phyloP scores from a whole-genome alignment of 2,329 filamentous ascomycete species.

The Fusarium transvaalense region DNA sequence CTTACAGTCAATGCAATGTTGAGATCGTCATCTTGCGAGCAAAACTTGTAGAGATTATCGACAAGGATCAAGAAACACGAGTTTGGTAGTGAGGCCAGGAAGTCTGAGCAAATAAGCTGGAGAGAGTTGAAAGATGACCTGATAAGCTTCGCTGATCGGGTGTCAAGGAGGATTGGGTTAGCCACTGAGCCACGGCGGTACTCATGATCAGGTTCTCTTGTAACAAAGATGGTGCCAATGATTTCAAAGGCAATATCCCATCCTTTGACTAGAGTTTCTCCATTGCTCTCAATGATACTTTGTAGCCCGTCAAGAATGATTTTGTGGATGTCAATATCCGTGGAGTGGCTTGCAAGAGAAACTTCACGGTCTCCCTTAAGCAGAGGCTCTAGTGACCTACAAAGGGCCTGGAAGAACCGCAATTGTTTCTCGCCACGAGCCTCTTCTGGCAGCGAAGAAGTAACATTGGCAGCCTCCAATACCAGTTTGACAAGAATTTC shows the following conservation, averaged over 20 bases:
- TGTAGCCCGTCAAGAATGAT: constrained; percentile 84
- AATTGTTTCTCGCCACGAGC: constrained; percentile 73
- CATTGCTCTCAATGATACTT: constrained; percentile 86
- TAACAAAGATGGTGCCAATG: constrained; percentile 82
- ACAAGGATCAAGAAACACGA: constrained; percentile 82
- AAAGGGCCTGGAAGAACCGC: constrained; percentile 76
- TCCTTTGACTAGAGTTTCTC: constrained; percentile 83
- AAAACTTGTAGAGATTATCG: constrained; percentile 90
- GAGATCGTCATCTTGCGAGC: constrained; percentile 88
- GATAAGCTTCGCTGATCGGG: constrained; percentile 79
- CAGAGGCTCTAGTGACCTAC: constrained; percentile 68
- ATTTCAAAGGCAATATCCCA: constrained; percentile 91
- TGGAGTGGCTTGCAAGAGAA: constrained; percentile 70
- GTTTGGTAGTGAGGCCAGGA: constrained; percentile 78
- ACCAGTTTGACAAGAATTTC: constrained; percentile 72
- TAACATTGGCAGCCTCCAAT: constrained; percentile 69
- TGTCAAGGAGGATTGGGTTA: constrained; percentile 58
- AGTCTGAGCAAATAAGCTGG: constrained; percentile 95
- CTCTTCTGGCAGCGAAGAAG: constrained; percentile 64
- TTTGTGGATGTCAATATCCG: constrained; percentile 84
- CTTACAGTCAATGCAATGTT: constrained; percentile 92
- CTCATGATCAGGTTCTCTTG: constrained; percentile 53
- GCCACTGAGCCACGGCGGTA: constrained; percentile 48
- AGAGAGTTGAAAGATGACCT: constrained; percentile 89
- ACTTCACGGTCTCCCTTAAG: constrained; percentile 65